Evolutionary conservation across 2,329 filamentous ascomycete genomes (phyloP), one percentile per base, ranked within the genome.

Genomic region (Stagonosporopsis chrysanthemi): DNA sequence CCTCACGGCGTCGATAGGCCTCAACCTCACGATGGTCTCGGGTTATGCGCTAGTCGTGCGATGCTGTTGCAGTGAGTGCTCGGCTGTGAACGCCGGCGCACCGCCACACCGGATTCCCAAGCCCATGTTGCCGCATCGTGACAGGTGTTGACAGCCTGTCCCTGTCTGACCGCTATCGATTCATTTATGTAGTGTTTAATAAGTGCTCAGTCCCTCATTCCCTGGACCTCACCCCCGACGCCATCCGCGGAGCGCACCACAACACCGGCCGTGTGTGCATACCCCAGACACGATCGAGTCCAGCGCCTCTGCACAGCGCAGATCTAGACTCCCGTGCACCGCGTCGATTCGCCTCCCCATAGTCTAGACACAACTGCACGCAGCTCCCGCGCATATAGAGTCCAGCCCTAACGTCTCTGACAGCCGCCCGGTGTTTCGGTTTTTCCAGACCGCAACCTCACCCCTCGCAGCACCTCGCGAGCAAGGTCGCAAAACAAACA

Each of bases 1-100:
- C 54, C 54, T 52, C 54, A 57, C 19, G n/a, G 8, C 36, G 19
- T 15, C 43, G 42, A 52, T 47, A 42, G 29, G 42, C 47, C 17
- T 47, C 36, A n/a, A 29, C 38, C 39, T 28, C 31, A 43, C 48
- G 38, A 47, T 57, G n/a, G 38, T 29, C 14, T 41, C 40, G 11
- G 1, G 12, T 8, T 41, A 35, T 49, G 22, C 50, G 42, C 55
- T 53, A 49, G 22, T 7, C 11, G 23, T n/a, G 19, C 12, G 35
- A 6, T 14, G 15, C 48, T n/a, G 31, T 24, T 24, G 23, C 14
- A n/a, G n/a, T 52, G 49, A n/a, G n/a, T n/a, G n/a, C 44, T 47
- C 33, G 33, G 44, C 6, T 15, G 19, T 11, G 8, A 0, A 19
- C 28, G 39, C 17, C 26, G 22, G 14, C 23, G 48, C 48, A 44